Evolutionary conservation across 106 monocot species (phyloP), one percentile per base, ranked within the genome.

Genomic region (Apostasia shenzhenica): DNA sequence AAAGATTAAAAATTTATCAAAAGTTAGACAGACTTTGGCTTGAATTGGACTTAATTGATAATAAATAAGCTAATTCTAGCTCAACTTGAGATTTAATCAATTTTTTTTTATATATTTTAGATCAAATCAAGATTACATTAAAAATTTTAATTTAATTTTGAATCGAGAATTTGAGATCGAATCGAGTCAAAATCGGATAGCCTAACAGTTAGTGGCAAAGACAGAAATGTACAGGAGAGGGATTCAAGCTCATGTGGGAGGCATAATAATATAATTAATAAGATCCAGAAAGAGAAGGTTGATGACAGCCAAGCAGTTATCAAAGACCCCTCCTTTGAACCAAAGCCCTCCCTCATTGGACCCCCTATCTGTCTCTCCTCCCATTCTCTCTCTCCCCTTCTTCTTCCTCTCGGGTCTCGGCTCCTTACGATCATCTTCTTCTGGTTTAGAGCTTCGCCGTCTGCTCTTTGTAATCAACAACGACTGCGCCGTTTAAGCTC

Each of bases 261-360:
- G 44, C 62, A n/a, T 3, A 62, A 45, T 62, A 3, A 4, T 10
- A 59, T 41, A 40, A 59, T 40, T 10, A 41, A 2, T 2, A 7
- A 6, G 38, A 59, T 5, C 0, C 3, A 65, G 40, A 54, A 54
- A 68, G 37, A 12, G 6, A 56, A n/a, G 57, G 54, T 57, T n/a
- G 57, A 70, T 44, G 56, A 70, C 69, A 70, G 69, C 69, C 56
- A 57, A 70, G 69, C 69, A 56, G 39, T 57, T 57, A 46, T 70
- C 45, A 56, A 52, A 63, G n/a, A 43, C 14, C 3, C 11, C 14
- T 70, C 45, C 42, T 45, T 70, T 70, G 45, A 42, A 57, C 57
- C 69, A 57, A 3, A 4, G 65, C 37, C 43, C 69, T 57, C 69
- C 14, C 57, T 42, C 41, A n/a, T 69, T 57, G 69, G 69, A 70